These are phyloP conservation scores for Stylosanthes scabra DNA, from an alignment of 331 rosid species.

Conservation along the genomic window DNA sequence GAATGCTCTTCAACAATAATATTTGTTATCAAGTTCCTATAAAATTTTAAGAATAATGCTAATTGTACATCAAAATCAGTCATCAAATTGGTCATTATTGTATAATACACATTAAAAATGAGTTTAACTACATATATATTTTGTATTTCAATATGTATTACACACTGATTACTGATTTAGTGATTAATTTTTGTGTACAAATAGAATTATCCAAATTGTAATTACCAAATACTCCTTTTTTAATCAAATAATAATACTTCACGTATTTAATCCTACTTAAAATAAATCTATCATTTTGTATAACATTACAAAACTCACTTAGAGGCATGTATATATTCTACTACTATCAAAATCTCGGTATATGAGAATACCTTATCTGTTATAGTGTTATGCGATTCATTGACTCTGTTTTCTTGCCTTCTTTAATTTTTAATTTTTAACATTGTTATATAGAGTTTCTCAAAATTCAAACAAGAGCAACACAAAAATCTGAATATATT, in stretches of 20 bases:
- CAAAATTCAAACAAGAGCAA: neutral
- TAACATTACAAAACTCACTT: conserved; percentile 7
- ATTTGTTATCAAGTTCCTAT: neutral
- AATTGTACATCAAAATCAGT: too few species aligned
- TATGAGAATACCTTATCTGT: neutral
- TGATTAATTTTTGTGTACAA: too few species aligned
- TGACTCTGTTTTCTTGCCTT: neutral
- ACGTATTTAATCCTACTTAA: neutral
- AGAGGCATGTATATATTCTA: too few species aligned
- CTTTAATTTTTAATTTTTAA: too few species aligned
- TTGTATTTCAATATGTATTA: too few species aligned
- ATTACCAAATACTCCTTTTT: neutral
- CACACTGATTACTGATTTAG: too few species aligned
- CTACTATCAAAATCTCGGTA: neutral
- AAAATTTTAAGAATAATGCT: too few species aligned
- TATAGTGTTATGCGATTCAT: neutral
- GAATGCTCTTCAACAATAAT: neutral
- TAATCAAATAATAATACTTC: neutral
- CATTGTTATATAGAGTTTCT: neutral
- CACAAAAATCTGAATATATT: neutral
- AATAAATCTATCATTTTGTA: neutral
- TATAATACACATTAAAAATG: too few species aligned
- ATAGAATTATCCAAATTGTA: too few species aligned
- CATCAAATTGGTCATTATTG: too few species aligned
- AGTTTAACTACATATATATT: too few species aligned